phyloP scores from a whole-genome alignment of 768 basidiomycete genomes.

The Dictyophora rubrovolvata region DNA sequence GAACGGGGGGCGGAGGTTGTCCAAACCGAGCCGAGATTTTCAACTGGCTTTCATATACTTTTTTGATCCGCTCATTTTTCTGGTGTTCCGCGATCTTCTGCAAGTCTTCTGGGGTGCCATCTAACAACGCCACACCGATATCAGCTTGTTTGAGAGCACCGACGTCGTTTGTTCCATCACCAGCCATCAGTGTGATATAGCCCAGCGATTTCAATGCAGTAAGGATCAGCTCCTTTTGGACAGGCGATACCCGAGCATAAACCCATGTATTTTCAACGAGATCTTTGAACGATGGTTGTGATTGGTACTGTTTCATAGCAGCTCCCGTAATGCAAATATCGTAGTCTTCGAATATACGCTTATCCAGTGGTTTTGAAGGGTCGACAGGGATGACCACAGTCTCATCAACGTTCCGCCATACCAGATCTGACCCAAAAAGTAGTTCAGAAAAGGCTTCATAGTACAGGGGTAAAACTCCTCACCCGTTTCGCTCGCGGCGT shows the following conservation, averaged over 20 bases:
- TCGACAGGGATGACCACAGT: slow-evolving; percentile 79
- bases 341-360: slow-evolving; percentile 67
- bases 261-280: slow-evolving; percentile 97
- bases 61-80: slow-evolving; percentile 82
- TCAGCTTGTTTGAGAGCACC: slow-evolving; percentile 98
- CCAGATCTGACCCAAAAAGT: slow-evolving; percentile 47
- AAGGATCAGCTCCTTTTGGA: slow-evolving; percentile 92
- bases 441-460: background rate
- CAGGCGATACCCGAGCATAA: slow-evolving; percentile 93
- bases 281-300: slow-evolving; percentile 57
- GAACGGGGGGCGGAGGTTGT: slow-evolving; percentile 90
- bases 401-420: slow-evolving; percentile 93
- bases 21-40: slow-evolving; percentile 84
- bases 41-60: slow-evolving; percentile 94
- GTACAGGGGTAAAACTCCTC: slow-evolving; percentile 14
- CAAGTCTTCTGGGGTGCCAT: slow-evolving; percentile 85
- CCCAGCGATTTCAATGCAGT: slow-evolving; percentile 83
- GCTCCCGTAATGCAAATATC: slow-evolving; percentile 96
- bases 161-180: slow-evolving; percentile 98
- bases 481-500: slow-evolving; percentile 62
- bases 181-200: slow-evolving; percentile 93
- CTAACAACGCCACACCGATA: slow-evolving; percentile 86
- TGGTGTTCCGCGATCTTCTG: slow-evolving; percentile 92
- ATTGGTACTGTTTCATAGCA: slow-evolving; percentile 81
- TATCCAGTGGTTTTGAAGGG: slow-evolving; percentile 68